Evolutionary conservation across 148 eudicot genomes (phyloP).

Genomic region (Gaultheria prostrata): DNA sequence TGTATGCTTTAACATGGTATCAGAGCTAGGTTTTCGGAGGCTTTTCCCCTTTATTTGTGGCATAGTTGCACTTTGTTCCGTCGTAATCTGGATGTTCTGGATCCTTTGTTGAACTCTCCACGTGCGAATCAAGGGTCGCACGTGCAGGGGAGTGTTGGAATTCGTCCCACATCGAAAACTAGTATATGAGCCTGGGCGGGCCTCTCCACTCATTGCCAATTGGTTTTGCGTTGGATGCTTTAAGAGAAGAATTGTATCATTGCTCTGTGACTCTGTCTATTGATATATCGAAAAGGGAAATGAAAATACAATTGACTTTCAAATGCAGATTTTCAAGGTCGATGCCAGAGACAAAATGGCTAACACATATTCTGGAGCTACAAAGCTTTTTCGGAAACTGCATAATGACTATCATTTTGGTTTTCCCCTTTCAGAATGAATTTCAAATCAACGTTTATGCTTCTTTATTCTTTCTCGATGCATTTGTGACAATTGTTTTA

Average conservation of each 20-base stretch:
- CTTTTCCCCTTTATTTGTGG: too few species aligned
- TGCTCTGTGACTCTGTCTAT: not conserved
- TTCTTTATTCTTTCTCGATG: slow-evolving; percentile 6
- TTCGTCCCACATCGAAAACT: too few species aligned
- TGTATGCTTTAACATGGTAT: too few species aligned
- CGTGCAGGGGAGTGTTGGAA: too few species aligned
- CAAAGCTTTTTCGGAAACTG: not conserved
- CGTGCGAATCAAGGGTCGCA: too few species aligned
- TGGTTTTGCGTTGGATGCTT: too few species aligned
- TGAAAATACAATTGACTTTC: not conserved
- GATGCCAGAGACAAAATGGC: not conserved
- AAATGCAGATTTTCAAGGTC: not conserved
- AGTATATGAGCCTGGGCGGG: too few species aligned
- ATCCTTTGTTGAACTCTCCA: too few species aligned
- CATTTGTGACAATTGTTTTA: not conserved
- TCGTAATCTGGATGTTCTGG: too few species aligned
- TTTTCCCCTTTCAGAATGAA: not conserved
- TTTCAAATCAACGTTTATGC: not conserved
- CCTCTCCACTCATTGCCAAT: too few species aligned
- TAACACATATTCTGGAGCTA: not conserved
- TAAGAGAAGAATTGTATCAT: not conserved
- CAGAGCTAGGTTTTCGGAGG: too few species aligned
- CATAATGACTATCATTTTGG: not conserved
- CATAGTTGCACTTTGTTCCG: too few species aligned
- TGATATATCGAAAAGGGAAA: not conserved